A percentile compares a stretch with the other conserved stretches of the same genome.
Evolutionary conservation across 2,329 filamentous ascomycete genomes (phyloP).

Genomic region (Metarhizium guizhouense): DNA sequence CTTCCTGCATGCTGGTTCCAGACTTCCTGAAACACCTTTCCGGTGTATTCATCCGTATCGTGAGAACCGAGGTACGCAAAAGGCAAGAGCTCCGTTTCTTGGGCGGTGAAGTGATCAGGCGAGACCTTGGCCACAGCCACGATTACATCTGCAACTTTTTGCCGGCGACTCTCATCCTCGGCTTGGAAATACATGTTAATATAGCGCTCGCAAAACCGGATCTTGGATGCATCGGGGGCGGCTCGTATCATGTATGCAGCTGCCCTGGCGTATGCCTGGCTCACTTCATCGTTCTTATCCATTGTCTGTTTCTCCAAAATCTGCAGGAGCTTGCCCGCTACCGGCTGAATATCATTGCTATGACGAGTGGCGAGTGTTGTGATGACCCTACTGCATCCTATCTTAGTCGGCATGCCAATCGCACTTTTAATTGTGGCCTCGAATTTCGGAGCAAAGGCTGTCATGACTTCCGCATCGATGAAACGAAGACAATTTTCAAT

Average conservation of each 20-base stretch:
- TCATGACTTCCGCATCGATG: conserved; percentile 71
- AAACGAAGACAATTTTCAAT: conserved; percentile 83
- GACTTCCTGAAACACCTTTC: conserved; percentile 70
- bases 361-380: conserved; percentile 78
- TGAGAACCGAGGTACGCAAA: conserved; percentile 85
- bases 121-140: conserved; percentile 78
- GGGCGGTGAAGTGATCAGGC: conserved; percentile 74
- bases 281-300: conserved; percentile 90
- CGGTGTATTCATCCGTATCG: conserved; percentile 72
- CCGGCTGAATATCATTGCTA: conserved; percentile 62
- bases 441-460: conserved; percentile 59
- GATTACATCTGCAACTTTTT: conserved; percentile 75
- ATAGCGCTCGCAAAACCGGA: conserved; percentile 42
- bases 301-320: conserved; percentile 73
- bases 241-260: conserved; percentile 73
- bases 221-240: conserved; percentile 38
- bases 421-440: conserved; percentile 75
- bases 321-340: conserved; percentile 68
- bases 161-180: conserved; percentile 66
- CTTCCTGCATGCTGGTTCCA: conserved; percentile 91
- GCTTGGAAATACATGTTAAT: conserved; percentile 71
- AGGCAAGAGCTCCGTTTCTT: conserved; percentile 69
- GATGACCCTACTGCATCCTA: conserved; percentile 79
- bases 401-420: conserved; percentile 87
- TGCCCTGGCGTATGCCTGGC: conserved; percentile 76